phyloP scores from a whole-genome alignment of 2,329 filamentous ascomycete species.

The Lachnellula occidentalis region DNA sequence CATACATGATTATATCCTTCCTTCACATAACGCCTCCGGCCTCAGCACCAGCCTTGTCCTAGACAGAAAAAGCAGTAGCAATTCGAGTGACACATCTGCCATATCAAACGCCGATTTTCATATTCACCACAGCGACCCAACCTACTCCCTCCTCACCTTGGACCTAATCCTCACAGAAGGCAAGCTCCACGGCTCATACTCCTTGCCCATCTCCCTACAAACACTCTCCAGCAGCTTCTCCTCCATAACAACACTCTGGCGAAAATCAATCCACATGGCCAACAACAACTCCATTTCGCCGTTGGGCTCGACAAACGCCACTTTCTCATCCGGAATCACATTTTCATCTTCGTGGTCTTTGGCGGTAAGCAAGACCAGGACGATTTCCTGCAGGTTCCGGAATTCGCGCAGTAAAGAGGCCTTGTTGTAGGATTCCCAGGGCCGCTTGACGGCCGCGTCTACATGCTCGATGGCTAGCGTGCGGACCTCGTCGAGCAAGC shows the following conservation, averaged over 20 bases:
- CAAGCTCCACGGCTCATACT: conserved; percentile 20
- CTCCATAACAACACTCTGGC: conserved; percentile 23
- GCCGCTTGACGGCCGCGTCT: conserved; percentile 37
- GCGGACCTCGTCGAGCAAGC: conserved; percentile 32
- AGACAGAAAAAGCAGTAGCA: too few relatives aligned
- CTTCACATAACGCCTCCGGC: too few relatives aligned
- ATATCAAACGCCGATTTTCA: background rate
- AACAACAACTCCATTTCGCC: conserved; percentile 18
- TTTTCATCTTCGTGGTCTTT: background rate
- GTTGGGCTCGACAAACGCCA: conserved; percentile 18
- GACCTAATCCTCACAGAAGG: conserved; percentile 23
- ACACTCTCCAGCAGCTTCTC: conserved; percentile 23
- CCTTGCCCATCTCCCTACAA: conserved; percentile 14
- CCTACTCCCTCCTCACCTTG: conserved; percentile 4
- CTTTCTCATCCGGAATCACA: conserved; percentile 4
- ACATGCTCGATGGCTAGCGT: conserved; percentile 44
- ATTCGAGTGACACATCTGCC: background rate
- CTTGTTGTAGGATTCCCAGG: conserved; percentile 49
- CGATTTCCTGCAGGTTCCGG: conserved; percentile 26
- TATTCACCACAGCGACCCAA: background rate
- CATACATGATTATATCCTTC: too few relatives aligned
- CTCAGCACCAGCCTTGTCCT: too few relatives aligned
- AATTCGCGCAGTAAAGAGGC: conserved; percentile 41
- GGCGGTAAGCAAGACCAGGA: conserved; percentile 16
- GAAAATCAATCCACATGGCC: conserved; percentile 26